A percentile compares a stretch with the other conserved stretches of the same genome.
These are phyloP conservation scores for Ascochyta lentis DNA, from an alignment of 2,329 filamentous ascomycete genomes.

Conservation along the genomic window DNA sequence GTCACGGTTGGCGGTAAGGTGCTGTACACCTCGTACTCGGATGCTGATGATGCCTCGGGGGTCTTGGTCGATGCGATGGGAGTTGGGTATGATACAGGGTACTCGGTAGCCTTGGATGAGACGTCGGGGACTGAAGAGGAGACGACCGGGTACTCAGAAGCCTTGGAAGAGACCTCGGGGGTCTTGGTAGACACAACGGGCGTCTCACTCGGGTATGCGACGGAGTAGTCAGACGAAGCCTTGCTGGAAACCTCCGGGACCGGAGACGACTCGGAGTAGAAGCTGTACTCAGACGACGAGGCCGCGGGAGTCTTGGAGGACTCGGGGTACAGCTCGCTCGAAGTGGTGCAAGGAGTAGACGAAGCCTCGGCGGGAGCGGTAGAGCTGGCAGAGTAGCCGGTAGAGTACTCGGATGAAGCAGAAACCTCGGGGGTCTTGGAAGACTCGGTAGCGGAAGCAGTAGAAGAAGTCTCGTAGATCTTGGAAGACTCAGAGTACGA, in stretches of 20 bases:
- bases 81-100: slow-evolving; percentile 17
- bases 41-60: neutral
- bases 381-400: slow-evolving; percentile 6
- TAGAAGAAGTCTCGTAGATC: slow-evolving; percentile 3
- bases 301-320: slow-evolving; percentile 12
- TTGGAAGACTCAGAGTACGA: slow-evolving; percentile 9
- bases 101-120: slow-evolving; percentile 16
- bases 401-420: neutral
- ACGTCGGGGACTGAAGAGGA: slow-evolving; percentile 15
- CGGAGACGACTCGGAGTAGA: slow-evolving; percentile 14
- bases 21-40: slow-evolving; percentile 15
- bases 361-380: slow-evolving; percentile 5
- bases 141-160: neutral
- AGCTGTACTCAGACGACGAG: neutral
- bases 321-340: slow-evolving; percentile 10
- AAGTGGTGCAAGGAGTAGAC: slow-evolving; percentile 14
- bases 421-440: slow-evolving; percentile 10
- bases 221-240: slow-evolving; percentile 1
- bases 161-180: slow-evolving; percentile 6
- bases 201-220: neutral
- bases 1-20: slow-evolving; percentile 12
- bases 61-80: slow-evolving; percentile 8
- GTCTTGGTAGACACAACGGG: slow-evolving; percentile 2
- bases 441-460: neutral
- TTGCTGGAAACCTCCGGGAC: slow-evolving; percentile 12